Evolutionary conservation across 306 rosid species (phyloP).

Genomic region (Calophaca sinica): DNA sequence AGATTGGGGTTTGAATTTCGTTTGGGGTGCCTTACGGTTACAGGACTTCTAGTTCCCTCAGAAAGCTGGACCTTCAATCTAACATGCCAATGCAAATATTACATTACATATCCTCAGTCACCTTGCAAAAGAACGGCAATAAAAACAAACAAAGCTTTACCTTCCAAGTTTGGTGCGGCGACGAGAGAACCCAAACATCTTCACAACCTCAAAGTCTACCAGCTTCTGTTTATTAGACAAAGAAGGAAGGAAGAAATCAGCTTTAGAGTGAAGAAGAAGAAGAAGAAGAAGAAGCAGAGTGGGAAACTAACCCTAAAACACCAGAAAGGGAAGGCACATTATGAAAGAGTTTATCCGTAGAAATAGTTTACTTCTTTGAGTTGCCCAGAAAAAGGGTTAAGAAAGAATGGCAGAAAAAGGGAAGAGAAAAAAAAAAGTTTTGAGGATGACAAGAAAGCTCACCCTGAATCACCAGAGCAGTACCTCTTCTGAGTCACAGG

Average conservation of each 20-base stretch:
- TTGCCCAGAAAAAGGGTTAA: too few relatives aligned
- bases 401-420: too few relatives aligned
- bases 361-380: too few relatives aligned
- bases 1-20: constrained; percentile 66
- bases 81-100: neutral
- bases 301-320: constrained; percentile 35
- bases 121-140: too few relatives aligned
- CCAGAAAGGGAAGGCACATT: constrained; percentile 27
- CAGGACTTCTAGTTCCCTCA: constrained; percentile 85
- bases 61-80: constrained; percentile 81
- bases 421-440: too few relatives aligned
- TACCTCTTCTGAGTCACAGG: too few relatives aligned
- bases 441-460: too few relatives aligned
- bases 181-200: constrained; percentile 85
- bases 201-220: too few relatives aligned
- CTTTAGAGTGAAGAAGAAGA: neutral
- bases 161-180: constrained; percentile 84
- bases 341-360: neutral
- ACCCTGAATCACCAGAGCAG: too few relatives aligned
- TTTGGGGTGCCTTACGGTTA: constrained; percentile 68
- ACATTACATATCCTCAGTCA: neutral
- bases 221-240: neutral
- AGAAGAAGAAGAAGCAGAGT: constrained; percentile 13
- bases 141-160: constrained; percentile 37
- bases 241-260: constrained; percentile 15